Percentiles rank a stretch among this genome's conserved stretches.
These are phyloP conservation scores for Fragaria vesca DNA, from an alignment of 306 rosid genomes.

Conservation along the genomic window DNA sequence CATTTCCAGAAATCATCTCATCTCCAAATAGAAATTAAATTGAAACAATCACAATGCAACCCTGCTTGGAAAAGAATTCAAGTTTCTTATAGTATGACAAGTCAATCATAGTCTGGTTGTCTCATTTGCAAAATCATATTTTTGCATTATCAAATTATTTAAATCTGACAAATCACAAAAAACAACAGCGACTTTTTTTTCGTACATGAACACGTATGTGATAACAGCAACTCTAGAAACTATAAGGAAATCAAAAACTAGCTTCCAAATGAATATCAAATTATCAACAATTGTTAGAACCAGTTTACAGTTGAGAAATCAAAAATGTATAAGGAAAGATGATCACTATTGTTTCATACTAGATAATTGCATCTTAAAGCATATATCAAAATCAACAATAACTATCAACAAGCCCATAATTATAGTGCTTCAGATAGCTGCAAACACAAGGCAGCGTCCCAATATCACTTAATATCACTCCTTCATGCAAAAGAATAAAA, in stretches of 20 bases:
- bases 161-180: no score
- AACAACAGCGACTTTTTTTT: not conserved
- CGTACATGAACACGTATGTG: not conserved
- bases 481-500: not conserved
- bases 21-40: not conserved
- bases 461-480: not conserved
- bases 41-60: not conserved
- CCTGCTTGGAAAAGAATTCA: slow-evolving; percentile 6
- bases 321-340: not conserved
- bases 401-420: not conserved
- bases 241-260: not conserved
- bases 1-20: not conserved
- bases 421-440: not conserved
- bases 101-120: not conserved
- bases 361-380: not conserved
- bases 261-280: not conserved
- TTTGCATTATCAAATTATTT: not conserved
- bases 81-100: not conserved
- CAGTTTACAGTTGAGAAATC: not conserved
- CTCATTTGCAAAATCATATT: not conserved
- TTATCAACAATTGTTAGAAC: not conserved
- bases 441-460: not conserved
- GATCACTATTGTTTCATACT: not conserved
- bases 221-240: not conserved
- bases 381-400: not conserved